phyloP scores from a whole-genome alignment of 768 basidiomycete species.

The Phanerochaete carnosa region DNA sequence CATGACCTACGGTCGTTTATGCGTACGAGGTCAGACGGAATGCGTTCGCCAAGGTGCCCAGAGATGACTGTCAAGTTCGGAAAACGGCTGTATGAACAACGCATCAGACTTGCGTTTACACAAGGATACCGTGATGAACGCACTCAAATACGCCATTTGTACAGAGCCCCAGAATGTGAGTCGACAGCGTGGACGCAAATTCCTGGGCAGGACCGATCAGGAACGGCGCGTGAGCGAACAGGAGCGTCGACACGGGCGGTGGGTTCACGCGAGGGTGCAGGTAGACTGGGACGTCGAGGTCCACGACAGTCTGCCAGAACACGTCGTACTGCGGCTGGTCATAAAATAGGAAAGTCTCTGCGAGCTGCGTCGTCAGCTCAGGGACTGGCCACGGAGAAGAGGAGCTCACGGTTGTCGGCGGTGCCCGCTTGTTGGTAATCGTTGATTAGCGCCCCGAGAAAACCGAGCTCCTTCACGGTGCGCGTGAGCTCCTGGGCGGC shows the following conservation, averaged over 20 bases:
- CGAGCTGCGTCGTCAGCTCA: not conserved
- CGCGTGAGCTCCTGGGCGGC: not conserved
- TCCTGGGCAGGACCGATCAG: not conserved
- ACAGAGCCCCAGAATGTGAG: not conserved
- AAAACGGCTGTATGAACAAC: not conserved
- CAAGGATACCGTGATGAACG: not conserved
- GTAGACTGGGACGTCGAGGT: slow-evolving; percentile 1
- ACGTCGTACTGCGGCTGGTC: slow-evolving; percentile 2
- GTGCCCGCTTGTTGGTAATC: slow-evolving; percentile 1
- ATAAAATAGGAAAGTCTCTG: not conserved
- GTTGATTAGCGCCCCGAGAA: slow-evolving; percentile 2
- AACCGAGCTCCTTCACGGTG: not conserved
- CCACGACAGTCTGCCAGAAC: not conserved
- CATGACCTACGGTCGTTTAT: not conserved
- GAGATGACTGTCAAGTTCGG: not conserved
- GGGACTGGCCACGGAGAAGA: no score
- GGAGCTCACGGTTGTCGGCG: not conserved
- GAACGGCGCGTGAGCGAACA: not conserved
- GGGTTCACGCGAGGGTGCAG: not conserved
- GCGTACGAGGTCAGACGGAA: not conserved
- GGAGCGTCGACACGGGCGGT: not conserved
- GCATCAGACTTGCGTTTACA: not conserved
- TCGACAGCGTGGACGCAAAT: not conserved
- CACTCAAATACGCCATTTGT: slow-evolving; percentile 1
- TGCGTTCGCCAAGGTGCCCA: not conserved